Conservation (phyloP, 1,284 basidiomycete genomes). For the Ceratobasidium sp. region DNA sequence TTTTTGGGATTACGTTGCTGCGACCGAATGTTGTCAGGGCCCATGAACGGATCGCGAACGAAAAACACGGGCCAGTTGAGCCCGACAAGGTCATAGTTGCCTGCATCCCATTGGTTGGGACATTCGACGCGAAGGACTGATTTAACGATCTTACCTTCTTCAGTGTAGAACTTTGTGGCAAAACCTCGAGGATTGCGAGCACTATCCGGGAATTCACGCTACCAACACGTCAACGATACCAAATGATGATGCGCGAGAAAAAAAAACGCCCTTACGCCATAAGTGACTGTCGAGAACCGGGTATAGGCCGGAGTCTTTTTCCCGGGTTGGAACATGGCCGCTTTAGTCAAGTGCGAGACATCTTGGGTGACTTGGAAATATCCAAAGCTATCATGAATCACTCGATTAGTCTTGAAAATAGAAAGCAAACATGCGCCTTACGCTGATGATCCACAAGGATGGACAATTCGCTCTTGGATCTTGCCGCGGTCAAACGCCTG, state of each 20-base stretch:
- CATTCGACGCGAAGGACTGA: not conserved
- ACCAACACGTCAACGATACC: constrained; percentile 47
- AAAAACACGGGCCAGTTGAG: constrained; percentile 89
- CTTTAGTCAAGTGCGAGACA: constrained; percentile 79
- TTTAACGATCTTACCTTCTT: constrained; percentile 80
- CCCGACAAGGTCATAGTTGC: constrained; percentile 49
- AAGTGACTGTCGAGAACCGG: constrained; percentile 82
- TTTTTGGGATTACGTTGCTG: constrained; percentile 48
- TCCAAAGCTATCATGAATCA: constrained; percentile 28
- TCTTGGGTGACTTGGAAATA: constrained; percentile 70
- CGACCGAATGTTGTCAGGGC: constrained; percentile 47
- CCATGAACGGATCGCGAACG: constrained; percentile 68
- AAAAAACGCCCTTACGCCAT: constrained; percentile 45
- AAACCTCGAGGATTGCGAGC: constrained; percentile 94
- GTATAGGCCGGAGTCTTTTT: constrained; percentile 73
- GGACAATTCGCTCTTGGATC: constrained; percentile 49
- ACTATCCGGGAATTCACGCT: constrained; percentile 86
- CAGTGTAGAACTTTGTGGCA: constrained; percentile 83
- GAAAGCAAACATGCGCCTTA: constrained; percentile 37
- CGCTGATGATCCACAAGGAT: constrained; percentile 49
- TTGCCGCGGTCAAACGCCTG: constrained; percentile 50
- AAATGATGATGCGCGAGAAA: not conserved
- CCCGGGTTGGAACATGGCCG: constrained; percentile 66
- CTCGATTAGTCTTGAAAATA: not conserved
- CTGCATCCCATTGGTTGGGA: constrained; percentile 21